A percentile compares a stretch with the other conserved stretches of the same genome.
Conservation (phyloP, 2,329 filamentous ascomycete genomes). For the Penicillium sp. region DNA sequence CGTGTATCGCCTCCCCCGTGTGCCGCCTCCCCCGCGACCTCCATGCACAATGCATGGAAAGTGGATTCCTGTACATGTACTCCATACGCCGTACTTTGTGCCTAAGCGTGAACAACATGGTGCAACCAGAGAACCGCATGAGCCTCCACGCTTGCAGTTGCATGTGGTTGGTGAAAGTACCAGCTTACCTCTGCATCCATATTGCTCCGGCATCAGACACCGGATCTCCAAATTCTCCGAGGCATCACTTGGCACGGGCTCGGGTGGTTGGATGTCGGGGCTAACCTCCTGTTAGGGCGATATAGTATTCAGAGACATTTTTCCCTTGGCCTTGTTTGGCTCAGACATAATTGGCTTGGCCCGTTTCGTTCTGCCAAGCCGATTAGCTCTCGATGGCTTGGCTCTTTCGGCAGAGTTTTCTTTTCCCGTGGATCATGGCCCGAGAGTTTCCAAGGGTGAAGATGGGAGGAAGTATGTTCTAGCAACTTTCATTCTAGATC, state of each 20-base stretch:
- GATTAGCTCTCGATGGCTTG: not conserved
- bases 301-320: not conserved
- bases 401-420: not conserved
- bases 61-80: not conserved
- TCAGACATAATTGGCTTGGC: not conserved
- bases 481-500: not conserved
- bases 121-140: not conserved
- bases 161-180: not conserved
- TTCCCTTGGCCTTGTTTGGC: not conserved
- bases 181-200: not conserved
- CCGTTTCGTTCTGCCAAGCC: not conserved
- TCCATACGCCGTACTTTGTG: too few relatives aligned
- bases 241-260: not conserved
- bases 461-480: not conserved
- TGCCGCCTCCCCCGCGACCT: not conserved
- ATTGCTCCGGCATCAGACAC: not conserved
- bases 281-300: not conserved
- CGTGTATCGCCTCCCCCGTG: not conserved
- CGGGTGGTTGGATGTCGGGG: not conserved
- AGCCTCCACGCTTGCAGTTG: not conserved
- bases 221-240: not conserved
- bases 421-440: not conserved
- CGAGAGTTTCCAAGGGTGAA: too few relatives aligned
- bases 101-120: not conserved
- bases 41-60: not conserved